These are phyloP conservation scores for Pterocarpus macrocarpus DNA, from an alignment of 306 rosid genomes.

Conservation along the genomic window DNA sequence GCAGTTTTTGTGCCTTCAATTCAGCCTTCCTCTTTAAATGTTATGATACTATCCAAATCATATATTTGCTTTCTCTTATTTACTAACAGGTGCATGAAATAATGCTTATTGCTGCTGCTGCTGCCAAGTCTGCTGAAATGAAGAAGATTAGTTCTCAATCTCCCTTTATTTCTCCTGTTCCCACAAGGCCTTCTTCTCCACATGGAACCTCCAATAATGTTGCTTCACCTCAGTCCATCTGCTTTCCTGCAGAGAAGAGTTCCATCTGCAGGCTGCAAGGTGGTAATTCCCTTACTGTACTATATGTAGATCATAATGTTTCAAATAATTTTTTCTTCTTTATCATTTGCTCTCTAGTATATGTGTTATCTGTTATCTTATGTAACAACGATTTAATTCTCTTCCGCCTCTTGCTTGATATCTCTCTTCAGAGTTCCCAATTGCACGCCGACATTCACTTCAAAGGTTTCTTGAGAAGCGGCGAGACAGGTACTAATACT, in stretches of 20 bases:
- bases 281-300: conserved; percentile 40
- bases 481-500: conserved; percentile 63
- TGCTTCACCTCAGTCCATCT: conserved; percentile 54
- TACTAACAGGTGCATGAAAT: conserved; percentile 65
- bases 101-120: conserved; percentile 61
- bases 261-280: conserved; percentile 70
- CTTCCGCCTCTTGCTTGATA: neutral
- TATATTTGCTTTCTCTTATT: conserved; percentile 5
- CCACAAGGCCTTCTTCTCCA: conserved; percentile 59
- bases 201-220: conserved; percentile 50
- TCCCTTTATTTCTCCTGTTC: conserved; percentile 54
- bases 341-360: neutral
- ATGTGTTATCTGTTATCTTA: conserved; percentile 8
- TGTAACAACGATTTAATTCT: neutral
- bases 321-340: neutral
- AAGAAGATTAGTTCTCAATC: conserved; percentile 53
- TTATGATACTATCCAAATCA: conserved; percentile 7
- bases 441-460: conserved; percentile 74
- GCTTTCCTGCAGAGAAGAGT: conserved; percentile 55
- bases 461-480: conserved; percentile 76
- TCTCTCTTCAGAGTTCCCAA: conserved; percentile 64
- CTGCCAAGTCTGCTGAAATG: conserved; percentile 59
- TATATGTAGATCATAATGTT: conserved; percentile 14
- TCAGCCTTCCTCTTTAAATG: neutral
- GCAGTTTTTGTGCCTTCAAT: conserved; percentile 2